A percentile compares a stretch with the other conserved stretches of the same genome.
These are phyloP conservation scores for Chlorella sp. DNA, from an alignment of 139 green algal species.

Conservation along the genomic window DNA sequence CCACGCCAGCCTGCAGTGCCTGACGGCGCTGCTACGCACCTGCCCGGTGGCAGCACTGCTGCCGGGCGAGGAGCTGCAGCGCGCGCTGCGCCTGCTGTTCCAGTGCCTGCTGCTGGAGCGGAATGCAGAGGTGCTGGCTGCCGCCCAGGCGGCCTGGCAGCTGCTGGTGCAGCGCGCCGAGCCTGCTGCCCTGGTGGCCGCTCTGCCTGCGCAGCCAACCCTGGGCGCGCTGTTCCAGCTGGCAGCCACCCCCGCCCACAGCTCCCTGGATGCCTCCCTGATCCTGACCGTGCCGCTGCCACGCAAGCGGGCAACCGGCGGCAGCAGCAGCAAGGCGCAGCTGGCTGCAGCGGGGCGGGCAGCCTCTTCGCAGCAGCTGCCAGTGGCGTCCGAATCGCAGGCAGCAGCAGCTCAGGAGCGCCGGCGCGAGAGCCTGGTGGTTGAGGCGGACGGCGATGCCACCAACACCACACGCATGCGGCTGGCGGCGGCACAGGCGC, in stretches of 20 bases:
- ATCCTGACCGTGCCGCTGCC: conserved; percentile 29
- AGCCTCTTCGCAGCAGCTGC: not conserved
- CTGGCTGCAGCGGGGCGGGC: not conserved
- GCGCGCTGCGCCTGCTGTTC: conserved; percentile 70
- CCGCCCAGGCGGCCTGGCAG: conserved; percentile 69
- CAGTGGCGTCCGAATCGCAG: not conserved
- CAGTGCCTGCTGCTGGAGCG: conserved; percentile 86
- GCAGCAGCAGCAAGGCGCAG: conserved; percentile 12
- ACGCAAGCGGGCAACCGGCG: not conserved
- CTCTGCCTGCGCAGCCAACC: not conserved
- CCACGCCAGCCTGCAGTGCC: conserved; percentile 67
- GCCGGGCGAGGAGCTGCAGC: conserved; percentile 55
- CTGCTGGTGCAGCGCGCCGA: conserved; percentile 55
- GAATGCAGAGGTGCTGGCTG: conserved; percentile 54
- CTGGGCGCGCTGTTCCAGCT: conserved; percentile 46
- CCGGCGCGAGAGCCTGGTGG: conserved; percentile 33
- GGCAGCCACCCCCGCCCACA: conserved; percentile 47
- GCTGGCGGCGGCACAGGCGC: conserved; percentile 52
- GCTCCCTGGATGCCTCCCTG: conserved; percentile 24
- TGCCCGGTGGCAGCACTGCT: conserved; percentile 34
- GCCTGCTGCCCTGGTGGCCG: not conserved
- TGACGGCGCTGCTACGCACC: conserved; percentile 59
- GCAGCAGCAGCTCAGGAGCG: conserved; percentile 9
- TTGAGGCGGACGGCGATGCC: conserved; percentile 44
- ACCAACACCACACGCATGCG: conserved; percentile 62